Evolutionary conservation across 1,284 basidiomycete genomes (phyloP), one percentile per base, ranked within the genome.

Genomic region (Fomitopsis betulina): DNA sequence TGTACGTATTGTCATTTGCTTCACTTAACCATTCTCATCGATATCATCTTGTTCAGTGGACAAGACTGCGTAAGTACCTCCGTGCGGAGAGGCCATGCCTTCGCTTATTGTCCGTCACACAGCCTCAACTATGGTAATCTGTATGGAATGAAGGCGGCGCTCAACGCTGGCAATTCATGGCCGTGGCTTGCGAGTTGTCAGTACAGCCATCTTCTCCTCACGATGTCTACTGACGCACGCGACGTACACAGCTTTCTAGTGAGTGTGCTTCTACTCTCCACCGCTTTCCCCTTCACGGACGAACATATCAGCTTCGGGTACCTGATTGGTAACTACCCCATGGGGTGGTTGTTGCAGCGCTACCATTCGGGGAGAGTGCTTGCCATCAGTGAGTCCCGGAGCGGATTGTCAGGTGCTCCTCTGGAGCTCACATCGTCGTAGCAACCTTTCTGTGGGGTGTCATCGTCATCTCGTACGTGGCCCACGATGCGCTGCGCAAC

Each of bases 41-140:
- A 55, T 4, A 4, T 35, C 32, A 5, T 19, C 3, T 43, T 15
- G 13, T 19, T 7, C 30, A 65, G 64, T 63, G 61, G 64, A 65
- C 27, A 65, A 65, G 61, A 63, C 64, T 5, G 64, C 64, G 64
- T 65, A 56, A 13, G 61, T 60, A 13, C 12, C 10, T 32, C 8
- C 30, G n/a, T 23, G 4, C 30, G 15, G 17, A 1, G 17, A 30
- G 10, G 49, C 6, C 42, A 10, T 7, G 42, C 27, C 2, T 0
- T 47, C 13, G 13, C 19, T 37, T 3, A 53, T 10, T 4, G 19
- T 32, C n/a, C 17, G 4, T 30, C 5, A 1, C 7, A 57, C 45
- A 65, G 64, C 1, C 51, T 65, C 4, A 65, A 65, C 47, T 65
- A 63, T 49, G 64, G 57, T 4, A 65, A 65, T 27, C 43, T 65